Evolutionary conservation across 106 monocot genomes (phyloP).

Genomic region (Narthecium ossifragum): DNA sequence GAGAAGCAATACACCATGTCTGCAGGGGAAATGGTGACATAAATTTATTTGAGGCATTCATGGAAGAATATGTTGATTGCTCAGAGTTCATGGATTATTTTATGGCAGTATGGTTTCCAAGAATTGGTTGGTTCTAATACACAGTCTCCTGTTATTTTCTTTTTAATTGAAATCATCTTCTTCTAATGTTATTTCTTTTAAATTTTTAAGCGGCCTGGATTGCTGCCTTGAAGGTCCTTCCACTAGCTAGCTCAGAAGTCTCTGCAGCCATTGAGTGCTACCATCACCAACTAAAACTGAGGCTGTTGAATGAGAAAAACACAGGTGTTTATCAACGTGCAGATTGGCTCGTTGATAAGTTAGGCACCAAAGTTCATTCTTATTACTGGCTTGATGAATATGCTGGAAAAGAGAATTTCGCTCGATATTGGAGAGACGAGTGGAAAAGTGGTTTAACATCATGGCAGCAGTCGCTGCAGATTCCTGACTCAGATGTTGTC

Average conservation of each 20-base stretch:
- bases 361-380: constrained; percentile 90
- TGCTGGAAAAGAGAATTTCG: constrained; percentile 69
- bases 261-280: constrained; percentile 82
- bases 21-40: constrained; percentile 47
- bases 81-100: constrained; percentile 79
- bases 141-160: neutral
- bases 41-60: constrained; percentile 46
- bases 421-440: constrained; percentile 92
- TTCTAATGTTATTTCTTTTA: neutral
- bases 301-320: constrained; percentile 76
- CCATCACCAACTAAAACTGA: constrained; percentile 75
- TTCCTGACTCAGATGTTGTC: constrained; percentile 57
- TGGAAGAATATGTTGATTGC: constrained; percentile 72
- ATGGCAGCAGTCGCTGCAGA: constrained; percentile 52
- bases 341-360: constrained; percentile 90
- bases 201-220: constrained; percentile 50
- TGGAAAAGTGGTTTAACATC: constrained; percentile 82
- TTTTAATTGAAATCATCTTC: neutral
- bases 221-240: constrained; percentile 52
- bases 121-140: constrained; percentile 45
- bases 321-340: constrained; percentile 50
- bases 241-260: constrained; percentile 60
- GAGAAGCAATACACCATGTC: constrained; percentile 42
- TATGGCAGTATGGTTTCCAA: constrained; percentile 76
- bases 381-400: constrained; percentile 95